Percentiles rank a stretch among this genome's conserved stretches.
phyloP scores from a whole-genome alignment of 257 asterid species.

The Solanum corneliomulleri region DNA sequence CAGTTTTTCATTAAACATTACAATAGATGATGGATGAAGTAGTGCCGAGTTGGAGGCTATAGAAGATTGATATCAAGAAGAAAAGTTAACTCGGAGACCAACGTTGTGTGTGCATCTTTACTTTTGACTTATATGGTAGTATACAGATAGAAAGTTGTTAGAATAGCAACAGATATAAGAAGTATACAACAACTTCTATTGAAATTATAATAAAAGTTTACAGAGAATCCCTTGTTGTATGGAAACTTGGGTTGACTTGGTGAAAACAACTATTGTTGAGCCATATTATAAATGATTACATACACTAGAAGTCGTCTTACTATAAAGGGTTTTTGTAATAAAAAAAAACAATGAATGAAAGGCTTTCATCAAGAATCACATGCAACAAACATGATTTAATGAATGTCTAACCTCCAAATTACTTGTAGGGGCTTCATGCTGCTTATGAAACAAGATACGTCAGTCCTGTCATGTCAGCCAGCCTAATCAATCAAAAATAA shows the following conservation, averaged over 20 bases:
- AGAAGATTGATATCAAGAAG: background rate
- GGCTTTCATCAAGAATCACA: background rate
- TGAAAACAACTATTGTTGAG: background rate
- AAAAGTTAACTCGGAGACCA: background rate
- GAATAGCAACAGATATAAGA: background rate
- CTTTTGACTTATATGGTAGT: background rate
- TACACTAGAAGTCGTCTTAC: background rate
- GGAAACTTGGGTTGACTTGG: background rate
- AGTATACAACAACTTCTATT: background rate
- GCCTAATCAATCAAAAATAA: constrained; percentile 20
- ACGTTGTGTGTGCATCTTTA: background rate
- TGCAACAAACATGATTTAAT: background rate
- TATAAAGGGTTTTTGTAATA: background rate
- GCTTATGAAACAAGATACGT: constrained; percentile 33
- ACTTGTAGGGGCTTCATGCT: constrained; percentile 36
- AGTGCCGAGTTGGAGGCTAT: background rate
- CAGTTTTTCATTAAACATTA: background rate
- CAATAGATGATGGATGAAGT: background rate
- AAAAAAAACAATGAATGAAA: background rate
- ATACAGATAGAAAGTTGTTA: background rate
- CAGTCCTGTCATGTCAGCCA: constrained; percentile 42
- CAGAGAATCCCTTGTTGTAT: background rate
- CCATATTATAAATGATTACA: background rate
- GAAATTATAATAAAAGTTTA: background rate
- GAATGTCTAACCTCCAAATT: constrained; percentile 50